Base-by-base conservation (phyloP, 345 rosid species). In the Citrus sp. region DNA sequence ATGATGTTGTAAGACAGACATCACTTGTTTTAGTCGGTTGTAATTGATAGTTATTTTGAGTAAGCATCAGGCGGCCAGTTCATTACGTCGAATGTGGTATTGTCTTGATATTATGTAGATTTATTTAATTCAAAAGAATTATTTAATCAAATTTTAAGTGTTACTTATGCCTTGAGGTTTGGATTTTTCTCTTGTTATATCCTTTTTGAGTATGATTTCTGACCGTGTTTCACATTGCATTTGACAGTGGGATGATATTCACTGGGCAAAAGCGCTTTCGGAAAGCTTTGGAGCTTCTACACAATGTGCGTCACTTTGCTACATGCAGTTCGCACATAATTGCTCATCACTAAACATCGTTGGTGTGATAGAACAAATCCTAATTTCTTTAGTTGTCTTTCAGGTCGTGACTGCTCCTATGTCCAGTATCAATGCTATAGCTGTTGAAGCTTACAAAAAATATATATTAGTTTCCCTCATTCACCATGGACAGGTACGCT, bases 381-480 rank as follows among this genome's bases (percentile, higher is more conserved):
- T 68, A 74, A 74, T 58, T 72, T 35, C 30, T 74, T 54, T 71
- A 62, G 49, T 76, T 73, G 67, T 81, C 38, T 72, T 66, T 68
- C 83, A 97, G 99, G 98, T 90, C 77, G 93, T 94, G 83, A 94
- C 98, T 68, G 94, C 99, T 81, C 98, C 98, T 46, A 94, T 93
- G 98, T 77, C 86, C 80, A n/a, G 68, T 6, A 78, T 87, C 81
- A 97, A 85, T 86, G 97, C 98, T 61, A 93, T 97, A 74, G 95
- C 97, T 49, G 84, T 93, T 71, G 98, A 97, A 89, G 97, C 98
- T 13, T 92, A 92, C 89, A 92, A 91, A 89, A 97, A 97, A 82
- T 90, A 92, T 81, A 84, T 91, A 75, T 74, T 94, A 87, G 98
- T 91, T 72, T 90, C 93, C 70, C 98, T 97, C 68, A 93, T 92